Evolutionary conservation across 441 rosid species (phyloP).

Genomic region (Syzygium malaccense): DNA sequence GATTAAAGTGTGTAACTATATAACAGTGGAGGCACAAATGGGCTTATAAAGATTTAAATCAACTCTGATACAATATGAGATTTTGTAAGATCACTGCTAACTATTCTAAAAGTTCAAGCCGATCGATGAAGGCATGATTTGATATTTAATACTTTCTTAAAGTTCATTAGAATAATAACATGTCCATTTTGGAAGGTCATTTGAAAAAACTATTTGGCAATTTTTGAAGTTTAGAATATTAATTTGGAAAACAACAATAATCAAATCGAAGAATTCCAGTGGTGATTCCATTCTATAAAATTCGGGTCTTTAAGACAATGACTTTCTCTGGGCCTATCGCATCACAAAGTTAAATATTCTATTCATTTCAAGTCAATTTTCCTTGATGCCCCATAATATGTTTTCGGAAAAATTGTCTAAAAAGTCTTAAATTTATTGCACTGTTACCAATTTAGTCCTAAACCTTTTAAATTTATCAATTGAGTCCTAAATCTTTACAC

Average conservation of each 20-base stretch:
- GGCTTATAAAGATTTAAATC: neutral
- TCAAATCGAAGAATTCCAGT: neutral
- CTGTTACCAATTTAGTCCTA: no score
- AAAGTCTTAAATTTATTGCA: no score
- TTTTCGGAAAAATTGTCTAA: neutral
- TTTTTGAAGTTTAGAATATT: neutral
- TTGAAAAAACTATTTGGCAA: neutral
- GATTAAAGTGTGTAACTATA: neutral
- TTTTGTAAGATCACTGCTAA: neutral
- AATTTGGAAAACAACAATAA: neutral
- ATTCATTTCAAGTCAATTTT: neutral
- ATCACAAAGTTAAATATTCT: neutral
- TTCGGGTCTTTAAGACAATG: neutral
- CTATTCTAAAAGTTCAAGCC: neutral
- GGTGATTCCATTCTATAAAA: neutral
- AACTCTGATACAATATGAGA: neutral
- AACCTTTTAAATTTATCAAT: no score
- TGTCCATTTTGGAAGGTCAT: neutral
- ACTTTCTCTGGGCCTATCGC: neutral
- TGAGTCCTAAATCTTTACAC: no score
- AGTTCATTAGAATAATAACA: neutral
- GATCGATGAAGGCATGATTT: neutral
- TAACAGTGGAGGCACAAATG: neutral
- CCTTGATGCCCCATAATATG: neutral
- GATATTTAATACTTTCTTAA: neutral